Conservation (phyloP, 2,329 filamentous ascomycete genomes). For the Aspergillus awamori region DNA sequence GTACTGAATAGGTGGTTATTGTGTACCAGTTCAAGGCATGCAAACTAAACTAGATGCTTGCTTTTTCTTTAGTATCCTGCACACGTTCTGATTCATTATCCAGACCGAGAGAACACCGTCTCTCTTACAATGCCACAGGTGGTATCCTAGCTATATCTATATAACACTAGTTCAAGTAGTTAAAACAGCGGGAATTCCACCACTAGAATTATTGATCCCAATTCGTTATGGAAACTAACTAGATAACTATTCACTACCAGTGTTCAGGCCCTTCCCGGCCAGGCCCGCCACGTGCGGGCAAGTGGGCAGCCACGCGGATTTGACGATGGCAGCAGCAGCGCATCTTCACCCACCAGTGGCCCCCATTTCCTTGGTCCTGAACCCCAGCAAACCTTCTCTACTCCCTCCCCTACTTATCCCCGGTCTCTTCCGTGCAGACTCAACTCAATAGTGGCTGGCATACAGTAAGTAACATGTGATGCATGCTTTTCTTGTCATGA, state of each 20-base stretch:
- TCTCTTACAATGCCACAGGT: not conserved
- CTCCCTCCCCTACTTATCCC: too few relatives aligned
- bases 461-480: too few relatives aligned
- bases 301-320: constrained; percentile 4
- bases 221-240: not conserved
- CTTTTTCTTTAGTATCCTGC: too few relatives aligned
- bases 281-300: constrained; percentile 2
- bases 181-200: not conserved
- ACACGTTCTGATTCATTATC: not conserved
- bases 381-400: not conserved
- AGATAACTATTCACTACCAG: not conserved
- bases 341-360: not conserved
- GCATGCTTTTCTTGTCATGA: too few relatives aligned
- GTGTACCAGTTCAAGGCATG: too few relatives aligned
- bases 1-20: not conserved
- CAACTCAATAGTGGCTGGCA: too few relatives aligned
- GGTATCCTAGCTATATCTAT: not conserved
- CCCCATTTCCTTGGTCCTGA: not conserved
- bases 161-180: not conserved
- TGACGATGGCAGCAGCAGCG: not conserved
- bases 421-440: too few relatives aligned
- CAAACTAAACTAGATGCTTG: too few relatives aligned
- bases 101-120: not conserved
- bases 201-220: not conserved
- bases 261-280: not conserved